A percentile compares a stretch with the other conserved stretches of the same genome.
phyloP scores from a whole-genome alignment of 2,329 filamentous ascomycete genomes.

The Penicillium griseofulvum region DNA sequence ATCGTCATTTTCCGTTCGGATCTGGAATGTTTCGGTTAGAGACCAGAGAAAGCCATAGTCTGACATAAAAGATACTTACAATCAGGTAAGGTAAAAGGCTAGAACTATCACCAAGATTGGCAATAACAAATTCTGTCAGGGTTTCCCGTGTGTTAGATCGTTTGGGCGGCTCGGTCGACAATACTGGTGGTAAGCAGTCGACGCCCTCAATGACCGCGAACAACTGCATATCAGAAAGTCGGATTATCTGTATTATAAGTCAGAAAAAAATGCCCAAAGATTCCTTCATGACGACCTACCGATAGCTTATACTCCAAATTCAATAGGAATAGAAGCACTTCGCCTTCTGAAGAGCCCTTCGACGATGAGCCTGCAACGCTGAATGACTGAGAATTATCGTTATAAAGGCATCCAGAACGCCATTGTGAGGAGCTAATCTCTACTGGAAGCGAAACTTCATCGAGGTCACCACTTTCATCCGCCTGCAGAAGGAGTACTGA shows the following conservation, averaged over 20 bases:
- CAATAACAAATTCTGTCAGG: slow-evolving; percentile 75
- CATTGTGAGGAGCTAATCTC: slow-evolving; percentile 65
- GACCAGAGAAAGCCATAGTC: not conserved
- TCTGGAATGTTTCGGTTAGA: slow-evolving; percentile 44
- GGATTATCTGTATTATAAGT: slow-evolving; percentile 61
- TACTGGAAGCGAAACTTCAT: slow-evolving; percentile 70
- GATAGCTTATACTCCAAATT: slow-evolving; percentile 71
- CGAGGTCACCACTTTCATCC: slow-evolving; percentile 77
- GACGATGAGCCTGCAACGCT: slow-evolving; percentile 29
- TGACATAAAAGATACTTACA: slow-evolving; percentile 50
- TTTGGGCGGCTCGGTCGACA: slow-evolving; percentile 70
- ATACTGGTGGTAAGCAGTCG: slow-evolving; percentile 70
- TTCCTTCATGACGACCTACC: slow-evolving; percentile 51
- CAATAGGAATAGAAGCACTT: slow-evolving; percentile 72
- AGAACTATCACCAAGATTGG: slow-evolving; percentile 76
- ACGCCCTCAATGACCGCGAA: slow-evolving; percentile 75
- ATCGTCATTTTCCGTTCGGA: slow-evolving; percentile 77
- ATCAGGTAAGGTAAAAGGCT: slow-evolving; percentile 75
- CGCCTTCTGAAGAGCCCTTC: slow-evolving; percentile 37
- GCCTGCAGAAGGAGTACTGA: slow-evolving; percentile 77
- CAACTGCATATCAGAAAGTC: slow-evolving; percentile 69
- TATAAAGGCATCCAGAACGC: slow-evolving; percentile 79
- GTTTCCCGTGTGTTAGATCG: slow-evolving; percentile 70
- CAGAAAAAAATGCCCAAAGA: not conserved
- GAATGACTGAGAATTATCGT: slow-evolving; percentile 61